Base-by-base conservation (phyloP, 2,329 filamentous ascomycete species). In the Moelleriella libera region DNA sequence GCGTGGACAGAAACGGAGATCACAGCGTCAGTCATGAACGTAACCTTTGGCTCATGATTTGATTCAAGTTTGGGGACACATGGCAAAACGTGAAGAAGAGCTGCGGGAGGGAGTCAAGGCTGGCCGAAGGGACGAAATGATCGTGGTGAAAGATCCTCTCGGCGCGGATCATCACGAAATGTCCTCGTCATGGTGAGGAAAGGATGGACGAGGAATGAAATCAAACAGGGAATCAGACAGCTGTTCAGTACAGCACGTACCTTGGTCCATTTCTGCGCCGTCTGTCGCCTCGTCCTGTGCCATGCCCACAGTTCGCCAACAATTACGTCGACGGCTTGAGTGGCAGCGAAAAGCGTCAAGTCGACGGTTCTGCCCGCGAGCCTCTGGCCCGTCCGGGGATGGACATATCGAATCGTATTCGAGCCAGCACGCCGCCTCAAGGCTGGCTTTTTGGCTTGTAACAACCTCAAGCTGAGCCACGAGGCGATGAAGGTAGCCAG, bases 331-430 rank as follows among this genome's bases (percentile, higher is more conserved):
- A 85, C 58, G 43, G 87, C 87, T 54, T 86, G 74, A 9, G 79
- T 80, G 43, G 77, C 69, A 9, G 84, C 78, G 59, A 92, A 90
- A n/a, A 94, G 68, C 0, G 86, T 90, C 32, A 94, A 70, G 59
- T 94, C 87, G 50, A 94, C 73, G 2, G 87, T 90, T 55, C 82
- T 78, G 43, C 87, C 87, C 9, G 82, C 84, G 51, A 61, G 55
- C 47, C 53, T 58, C 48, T 51, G 51, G n/a, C 51, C 54, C 3
- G 49, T 11, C 29, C 43, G 45, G 12, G 41, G 21, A 43, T 49
- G 46, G 28, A 41, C 44, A 21, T 46, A 44, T 32, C 34, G 43
- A 43, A 37, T 4, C n/a, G 50, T 41, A 14, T 42, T 21, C 50
- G 42, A 62, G 57, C 11, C 57, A n/a, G 46, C 40, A 30, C 46